These are phyloP conservation scores for Coemansia sp. DNA, from an alignment of 192 early-diverging fungal genomes.

Conservation along the genomic window DNA sequence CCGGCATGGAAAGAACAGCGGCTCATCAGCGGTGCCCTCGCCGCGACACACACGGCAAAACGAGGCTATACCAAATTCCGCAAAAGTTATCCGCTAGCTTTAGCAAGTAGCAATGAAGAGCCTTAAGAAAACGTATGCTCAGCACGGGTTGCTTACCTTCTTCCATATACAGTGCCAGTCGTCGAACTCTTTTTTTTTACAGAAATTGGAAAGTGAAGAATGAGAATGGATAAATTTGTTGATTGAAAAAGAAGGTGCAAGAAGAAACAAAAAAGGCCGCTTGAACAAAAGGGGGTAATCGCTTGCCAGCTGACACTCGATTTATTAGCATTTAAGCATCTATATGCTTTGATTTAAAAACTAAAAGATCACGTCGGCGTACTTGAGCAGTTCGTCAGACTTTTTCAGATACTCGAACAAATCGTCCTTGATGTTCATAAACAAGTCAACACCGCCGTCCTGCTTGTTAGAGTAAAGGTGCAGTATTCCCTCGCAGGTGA, in stretches of 20 bases:
- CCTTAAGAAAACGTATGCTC: background rate
- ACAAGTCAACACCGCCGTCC: constrained; percentile 43
- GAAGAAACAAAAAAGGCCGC: constrained; percentile 1
- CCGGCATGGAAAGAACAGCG: constrained; percentile 91
- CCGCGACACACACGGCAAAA: constrained; percentile 84
- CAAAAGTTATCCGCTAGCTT: background rate
- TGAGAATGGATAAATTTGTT: background rate
- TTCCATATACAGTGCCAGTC: constrained; percentile 21
- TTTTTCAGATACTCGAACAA: constrained; percentile 24
- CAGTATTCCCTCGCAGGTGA: constrained; percentile 33
- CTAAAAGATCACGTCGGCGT: constrained; percentile 37
- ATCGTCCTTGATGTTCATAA: constrained; percentile 33
- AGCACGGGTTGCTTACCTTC: constrained; percentile 21
- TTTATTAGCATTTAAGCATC: background rate
- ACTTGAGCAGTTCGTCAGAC: constrained; percentile 23
- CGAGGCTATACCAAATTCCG: constrained; percentile 45
- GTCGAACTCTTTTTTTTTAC: background rate
- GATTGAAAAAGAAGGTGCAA: background rate
- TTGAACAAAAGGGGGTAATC: constrained; percentile 9
- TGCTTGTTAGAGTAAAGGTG: constrained; percentile 36
- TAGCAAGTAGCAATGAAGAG: background rate
- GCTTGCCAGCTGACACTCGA: background rate
- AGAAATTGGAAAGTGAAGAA: background rate
- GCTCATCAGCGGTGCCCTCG: constrained; percentile 74
- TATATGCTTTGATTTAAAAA: background rate